Evolutionary conservation across 169 alveolate genomes (phyloP), one percentile per base, ranked within the genome.

Genomic region (Plasmodium relictum): DNA sequence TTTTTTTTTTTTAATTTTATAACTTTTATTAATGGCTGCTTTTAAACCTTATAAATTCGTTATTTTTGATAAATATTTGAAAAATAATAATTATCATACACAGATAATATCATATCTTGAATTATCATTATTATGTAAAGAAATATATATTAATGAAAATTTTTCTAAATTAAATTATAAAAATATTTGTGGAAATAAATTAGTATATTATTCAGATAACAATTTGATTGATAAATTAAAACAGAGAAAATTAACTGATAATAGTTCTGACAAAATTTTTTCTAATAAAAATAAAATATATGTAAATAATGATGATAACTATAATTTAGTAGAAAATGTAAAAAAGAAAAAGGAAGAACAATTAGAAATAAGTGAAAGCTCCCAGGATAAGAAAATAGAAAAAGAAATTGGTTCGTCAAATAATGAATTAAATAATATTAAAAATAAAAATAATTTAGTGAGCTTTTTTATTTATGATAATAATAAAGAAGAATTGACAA

Each of bases 31-130:
- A 56, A 83, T 83, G 91, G 83, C 85, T 39, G 74, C 91, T 14
- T 83, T 83, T 56, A 66, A 70, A 58, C 91, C 91, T 52, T 83
- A 83, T 85, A 52, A 59, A 71, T 83, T 83, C 56, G 18, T 83
- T 44, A 56, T 83, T 37, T 68, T 83, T 56, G 85, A 70, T 42
- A 68, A 58, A 56, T 54, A 56, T 31, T 45, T 52, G 50, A 83
- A 14, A 69, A 83, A 69, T 54, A 66, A 39, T 22, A 22, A 66
- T 6, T 69, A 68, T 14, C 39, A 83, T 68, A 69, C 42, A 31
- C 69, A 58, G 50, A 54, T 83, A 58, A 83, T 83, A 20, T 24
- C 71, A 20, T 63, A 54, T 50, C 85, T 83, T 10, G 63, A 83
- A 14, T 70, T 69, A 20, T 83, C 91, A 52, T 18, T 83, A 44